A percentile compares a stretch with the other conserved stretches of the same genome.
Conservation (phyloP, 768 basidiomycete species). For the Lentinula edodes region DNA sequence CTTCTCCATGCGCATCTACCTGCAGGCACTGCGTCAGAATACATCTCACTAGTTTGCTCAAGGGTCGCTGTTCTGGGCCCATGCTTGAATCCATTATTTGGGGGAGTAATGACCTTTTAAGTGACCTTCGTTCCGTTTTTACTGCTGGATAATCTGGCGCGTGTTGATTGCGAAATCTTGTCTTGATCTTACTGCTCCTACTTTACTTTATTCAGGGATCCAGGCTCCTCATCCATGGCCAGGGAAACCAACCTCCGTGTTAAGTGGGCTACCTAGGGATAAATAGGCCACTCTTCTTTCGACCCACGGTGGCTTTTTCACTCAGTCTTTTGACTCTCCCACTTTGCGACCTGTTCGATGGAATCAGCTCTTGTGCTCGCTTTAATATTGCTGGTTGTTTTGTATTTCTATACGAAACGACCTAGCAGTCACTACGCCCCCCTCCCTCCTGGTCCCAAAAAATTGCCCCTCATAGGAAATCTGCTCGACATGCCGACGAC, state of each 20-base stretch:
- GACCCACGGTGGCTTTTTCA: not conserved
- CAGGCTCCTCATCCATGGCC: not conserved
- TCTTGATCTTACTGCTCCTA: not conserved
- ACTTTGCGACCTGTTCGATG: not conserved
- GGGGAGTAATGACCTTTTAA: not conserved
- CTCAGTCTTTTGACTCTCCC: not conserved
- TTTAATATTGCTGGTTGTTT: not conserved
- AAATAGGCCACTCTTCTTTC: not conserved
- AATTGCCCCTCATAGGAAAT: constrained; percentile 40
- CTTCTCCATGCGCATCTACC: not conserved
- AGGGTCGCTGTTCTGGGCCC: not conserved
- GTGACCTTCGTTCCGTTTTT: not conserved
- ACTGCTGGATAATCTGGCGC: not conserved
- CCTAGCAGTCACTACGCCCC: not conserved
- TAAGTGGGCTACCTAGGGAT: not conserved
- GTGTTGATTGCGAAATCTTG: not conserved
- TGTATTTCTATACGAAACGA: not conserved
- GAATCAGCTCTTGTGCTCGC: not conserved
- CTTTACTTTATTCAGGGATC: not conserved
- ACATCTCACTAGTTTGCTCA: not conserved
- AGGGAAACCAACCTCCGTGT: not conserved
- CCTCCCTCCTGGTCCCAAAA: constrained; percentile 42
- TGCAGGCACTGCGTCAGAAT: not conserved
- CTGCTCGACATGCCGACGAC: constrained; percentile 42
- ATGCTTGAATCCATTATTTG: not conserved